Base-by-base conservation (phyloP, 2,329 filamentous ascomycete species). In the Aaosphaeria arxii region DNA sequence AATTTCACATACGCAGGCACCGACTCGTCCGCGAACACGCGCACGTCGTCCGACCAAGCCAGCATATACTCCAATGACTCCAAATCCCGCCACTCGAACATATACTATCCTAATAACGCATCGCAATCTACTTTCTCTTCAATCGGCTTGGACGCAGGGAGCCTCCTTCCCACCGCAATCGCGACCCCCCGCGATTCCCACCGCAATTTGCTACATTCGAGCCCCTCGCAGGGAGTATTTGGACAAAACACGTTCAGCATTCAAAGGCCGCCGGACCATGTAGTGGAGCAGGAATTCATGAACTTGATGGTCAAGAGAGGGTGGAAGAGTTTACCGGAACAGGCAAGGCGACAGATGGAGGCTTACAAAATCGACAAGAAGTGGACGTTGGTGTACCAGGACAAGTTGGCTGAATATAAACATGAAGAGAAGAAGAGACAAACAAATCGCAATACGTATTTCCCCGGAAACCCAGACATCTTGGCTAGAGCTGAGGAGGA, bases 281-380 rank as follows among this genome's bases (percentile, higher is more conserved):
- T 95, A 11, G 88, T 96, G 41, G 90, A 97, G 67, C 85, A 91
- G 64, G 89, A 96, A 77, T 97, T 97, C 64, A 78, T 91, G 62
- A 86, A 90, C 45, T 76, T 99, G 56, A 97, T 99, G 94, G 89
- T 95, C 64, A 96, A 96, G 74, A 84, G 94, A 74, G 94, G 92
- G 56, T 97, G 91, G 89, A 94, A 96, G 74, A 95, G 95, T 71
- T 77, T 99, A 55, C 94, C 94, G 5, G 94, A 99, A 65, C 90
- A 96, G 74, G 94, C 94, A 30, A 84, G 88, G 58, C 82, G 92
- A 52, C 94, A 97, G 75, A 97, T 99, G 92, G 83, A 94, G 73
- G 91, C 91, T 35, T 97, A 99, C 68, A 89, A 91, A 11, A 83
- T 94, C 6, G 83, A 86, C 55, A 97, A 97, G 78, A 99, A 97